Evolutionary conservation across 2,329 filamentous ascomycete genomes (phyloP).

Genomic region (Colletotrichum kahawae): DNA sequence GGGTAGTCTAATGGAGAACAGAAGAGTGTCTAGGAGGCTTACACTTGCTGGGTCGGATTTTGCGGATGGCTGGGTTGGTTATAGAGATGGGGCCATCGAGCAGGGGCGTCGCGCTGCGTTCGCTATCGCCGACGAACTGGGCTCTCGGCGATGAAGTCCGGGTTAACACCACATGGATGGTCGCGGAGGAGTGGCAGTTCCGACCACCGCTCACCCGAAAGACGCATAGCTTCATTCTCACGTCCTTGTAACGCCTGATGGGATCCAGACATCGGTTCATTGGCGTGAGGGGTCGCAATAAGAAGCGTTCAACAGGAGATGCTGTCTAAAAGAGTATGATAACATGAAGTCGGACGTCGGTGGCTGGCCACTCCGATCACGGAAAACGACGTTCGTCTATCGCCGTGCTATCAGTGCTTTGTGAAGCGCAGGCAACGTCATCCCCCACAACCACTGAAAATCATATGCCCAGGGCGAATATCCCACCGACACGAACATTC

Average conservation of each 20-base stretch:
- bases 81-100: background rate
- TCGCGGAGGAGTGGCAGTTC: background rate
- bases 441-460: background rate
- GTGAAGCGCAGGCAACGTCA: background rate
- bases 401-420: background rate
- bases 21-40: background rate
- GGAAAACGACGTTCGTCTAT: background rate
- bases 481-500: background rate
- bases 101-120: background rate
- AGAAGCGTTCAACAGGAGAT: background rate
- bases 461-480: background rate
- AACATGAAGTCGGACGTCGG: background rate
- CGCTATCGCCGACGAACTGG: background rate
- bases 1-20: background rate
- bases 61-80: background rate
- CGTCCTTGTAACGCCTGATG: background rate
- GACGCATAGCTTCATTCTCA: background rate
- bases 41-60: background rate
- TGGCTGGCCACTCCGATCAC: background rate
- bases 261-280: accelerated
- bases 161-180: background rate
- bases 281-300: background rate
- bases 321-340: accelerated
- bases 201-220: background rate
- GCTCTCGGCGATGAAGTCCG: background rate